Base-by-base conservation (phyloP, 768 basidiomycete species). In the Pisolithus tinctorius region DNA sequence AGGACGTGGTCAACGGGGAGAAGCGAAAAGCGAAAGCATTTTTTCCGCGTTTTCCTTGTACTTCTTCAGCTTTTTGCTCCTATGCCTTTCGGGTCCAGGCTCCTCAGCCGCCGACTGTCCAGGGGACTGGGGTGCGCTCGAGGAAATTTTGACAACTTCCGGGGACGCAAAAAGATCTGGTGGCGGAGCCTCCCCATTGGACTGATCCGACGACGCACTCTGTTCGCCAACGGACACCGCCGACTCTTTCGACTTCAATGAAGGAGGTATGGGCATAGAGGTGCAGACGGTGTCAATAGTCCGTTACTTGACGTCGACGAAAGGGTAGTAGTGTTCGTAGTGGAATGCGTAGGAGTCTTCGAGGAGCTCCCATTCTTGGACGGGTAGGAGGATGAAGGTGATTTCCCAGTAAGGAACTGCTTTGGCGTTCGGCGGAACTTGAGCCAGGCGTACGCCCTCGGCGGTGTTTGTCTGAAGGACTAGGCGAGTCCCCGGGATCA, bases 1-100 rank as follows among this genome's bases (percentile, higher is more conserved):
- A 25, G 34, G 10, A 26, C 56, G 66, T 44, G 65, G 61, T 60
- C 76, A 79, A 52, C 78, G 84, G 54, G 86, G 84, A 26, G 85
- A 80, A 40, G 84, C 84, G 67, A 92, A 91, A 56, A 92, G 72
- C 30, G 88, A 88, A 52, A 92, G 75, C 50, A 92, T 78, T 57
- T 91, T 91, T 73, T 90, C 88, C 3, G 89, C 88, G 55, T 84
- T 86, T 63, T 89, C 84, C 71, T 90, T 91, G 73, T 88, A 88
- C 71, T 84, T 89, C 76, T 84, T 87, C 67, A 88, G 66, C 68
- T 86, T 90, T 74, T 80, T 88, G 61, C 67, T 82, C 79, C 78
- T 84, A 54, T 72, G 72, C 63, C 80, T 83, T 60, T 83, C 78
- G n/a, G 75, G 27, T 7, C 27, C 27, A 3, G 27, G 71, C 51